phyloP scores from a whole-genome alignment of 139 green algal genomes.

The Medakamo hakoo region DNA sequence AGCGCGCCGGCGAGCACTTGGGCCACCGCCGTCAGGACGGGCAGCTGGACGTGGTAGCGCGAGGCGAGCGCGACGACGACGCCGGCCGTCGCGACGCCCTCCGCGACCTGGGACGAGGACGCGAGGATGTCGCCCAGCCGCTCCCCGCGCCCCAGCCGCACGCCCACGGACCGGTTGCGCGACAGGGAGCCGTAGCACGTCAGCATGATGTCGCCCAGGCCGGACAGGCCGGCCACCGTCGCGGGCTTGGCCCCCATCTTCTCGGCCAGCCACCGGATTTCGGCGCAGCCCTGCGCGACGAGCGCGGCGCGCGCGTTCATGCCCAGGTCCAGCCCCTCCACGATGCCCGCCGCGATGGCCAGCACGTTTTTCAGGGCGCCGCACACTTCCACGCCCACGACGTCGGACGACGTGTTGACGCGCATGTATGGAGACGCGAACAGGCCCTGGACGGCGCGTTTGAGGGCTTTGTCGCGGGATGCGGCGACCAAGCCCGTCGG shows the following conservation, averaged over 20 bases:
- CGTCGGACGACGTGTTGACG: constrained; percentile 85
- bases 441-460: constrained; percentile 48
- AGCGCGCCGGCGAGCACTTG: constrained; percentile 64
- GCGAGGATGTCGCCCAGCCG: constrained; percentile 75
- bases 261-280: constrained; percentile 87
- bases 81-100: constrained; percentile 86
- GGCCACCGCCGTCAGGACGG: constrained; percentile 92
- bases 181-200: constrained; percentile 93
- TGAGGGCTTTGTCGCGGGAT: constrained; percentile 40
- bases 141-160: constrained; percentile 81
- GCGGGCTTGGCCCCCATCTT: constrained; percentile 82
- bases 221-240: constrained; percentile 78
- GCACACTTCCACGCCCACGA: constrained; percentile 92
- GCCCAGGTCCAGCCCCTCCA: constrained; percentile 88
- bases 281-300: constrained; percentile 55
- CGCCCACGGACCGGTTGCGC: constrained; percentile 78
- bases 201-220: constrained; percentile 97
- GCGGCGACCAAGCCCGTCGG: constrained; percentile 78
- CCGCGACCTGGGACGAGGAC: constrained; percentile 54
- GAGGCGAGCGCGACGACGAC: constrained; percentile 76
- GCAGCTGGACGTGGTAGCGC: constrained; percentile 80
- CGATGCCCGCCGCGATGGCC: constrained; percentile 93
- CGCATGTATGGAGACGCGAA: constrained; percentile 76
- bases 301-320: constrained; percentile 93
- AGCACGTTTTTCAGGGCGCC: constrained; percentile 98